phyloP scores from a whole-genome alignment of 495 filamentous ascomycete species.

The Aspergillus nidulans region DNA sequence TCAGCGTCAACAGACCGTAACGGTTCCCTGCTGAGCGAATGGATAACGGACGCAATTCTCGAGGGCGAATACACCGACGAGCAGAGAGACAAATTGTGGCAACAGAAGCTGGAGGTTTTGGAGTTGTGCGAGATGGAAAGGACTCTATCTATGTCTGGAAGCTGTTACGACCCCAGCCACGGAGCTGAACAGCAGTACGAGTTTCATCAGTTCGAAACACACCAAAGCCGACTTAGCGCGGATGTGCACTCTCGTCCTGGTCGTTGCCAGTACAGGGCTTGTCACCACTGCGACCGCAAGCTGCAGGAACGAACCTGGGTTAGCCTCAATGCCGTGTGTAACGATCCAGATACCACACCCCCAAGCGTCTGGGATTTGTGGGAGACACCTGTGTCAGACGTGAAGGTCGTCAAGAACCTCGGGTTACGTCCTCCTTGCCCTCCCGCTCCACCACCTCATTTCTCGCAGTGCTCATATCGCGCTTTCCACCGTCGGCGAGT shows the following conservation, averaged over 20 bases:
- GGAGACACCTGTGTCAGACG: slow-evolving; percentile 9
- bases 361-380: slow-evolving; percentile 15
- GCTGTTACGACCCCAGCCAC: neutral
- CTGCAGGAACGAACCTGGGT: slow-evolving; percentile 42
- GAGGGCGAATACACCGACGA: slow-evolving; percentile 48
- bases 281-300: slow-evolving; percentile 45
- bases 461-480: neutral
- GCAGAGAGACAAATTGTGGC: slow-evolving; percentile 35
- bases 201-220: neutral
- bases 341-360: slow-evolving; percentile 16
- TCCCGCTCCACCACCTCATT: neutral
- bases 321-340: slow-evolving; percentile 44
- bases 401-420: slow-evolving; percentile 10
- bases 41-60: slow-evolving; percentile 42
- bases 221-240: neutral
- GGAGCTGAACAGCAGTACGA: neutral
- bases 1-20: slow-evolving; percentile 18
- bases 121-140: slow-evolving; percentile 16
- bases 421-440: neutral
- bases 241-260: slow-evolving; percentile 9
- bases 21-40: slow-evolving; percentile 32
- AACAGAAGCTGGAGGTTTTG: slow-evolving; percentile 36
- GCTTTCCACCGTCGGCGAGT: neutral
- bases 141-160: neutral
- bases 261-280: slow-evolving; percentile 50